Evolutionary conservation across 2,329 filamentous ascomycete species (phyloP).

Genomic region (Fusarium albidum): DNA sequence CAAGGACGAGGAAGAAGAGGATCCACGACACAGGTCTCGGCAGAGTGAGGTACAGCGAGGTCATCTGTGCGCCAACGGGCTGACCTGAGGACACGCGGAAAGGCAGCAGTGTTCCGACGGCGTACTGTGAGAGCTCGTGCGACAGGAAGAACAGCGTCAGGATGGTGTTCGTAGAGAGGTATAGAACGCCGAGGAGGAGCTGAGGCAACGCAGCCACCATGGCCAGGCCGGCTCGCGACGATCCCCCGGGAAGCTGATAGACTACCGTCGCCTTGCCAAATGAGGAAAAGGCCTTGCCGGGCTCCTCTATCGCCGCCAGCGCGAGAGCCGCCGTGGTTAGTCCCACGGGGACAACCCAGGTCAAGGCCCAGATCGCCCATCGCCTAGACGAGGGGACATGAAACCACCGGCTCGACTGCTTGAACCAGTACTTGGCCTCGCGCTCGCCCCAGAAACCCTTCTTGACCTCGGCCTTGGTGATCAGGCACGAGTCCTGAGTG

Average conservation of each 20-base stretch:
- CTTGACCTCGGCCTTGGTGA: conserved; percentile 56
- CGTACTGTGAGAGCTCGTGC: conserved; percentile 58
- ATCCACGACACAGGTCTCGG: conserved; percentile 56
- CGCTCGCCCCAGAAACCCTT: conserved; percentile 53
- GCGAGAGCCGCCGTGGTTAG: conserved; percentile 52
- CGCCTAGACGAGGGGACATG: conserved; percentile 51
- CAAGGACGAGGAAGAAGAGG: conserved; percentile 54
- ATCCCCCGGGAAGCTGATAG: conserved; percentile 41
- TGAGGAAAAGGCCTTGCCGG: conserved; percentile 43
- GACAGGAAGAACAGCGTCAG: conserved; percentile 59
- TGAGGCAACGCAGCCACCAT: conserved; percentile 58
- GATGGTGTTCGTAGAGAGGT: conserved; percentile 56
- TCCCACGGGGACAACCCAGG: conserved; percentile 49
- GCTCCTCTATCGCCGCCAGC: conserved; percentile 43
- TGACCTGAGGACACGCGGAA: conserved; percentile 57
- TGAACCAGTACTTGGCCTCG: conserved; percentile 54
- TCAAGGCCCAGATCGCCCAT: conserved; percentile 51
- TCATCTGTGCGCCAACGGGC: conserved; percentile 54
- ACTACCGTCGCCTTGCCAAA: conserved; percentile 51
- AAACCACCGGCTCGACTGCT: conserved; percentile 54
- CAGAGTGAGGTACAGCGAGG: conserved; percentile 59
- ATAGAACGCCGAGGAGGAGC: conserved; percentile 56
- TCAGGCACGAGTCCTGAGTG: conserved; percentile 54
- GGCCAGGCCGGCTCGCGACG: conserved; percentile 40
- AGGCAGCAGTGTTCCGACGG: conserved; percentile 36